These are phyloP conservation scores for Pestalotiopsis sp. DNA, from an alignment of 2,329 filamentous ascomycete genomes.

Conservation along the genomic window DNA sequence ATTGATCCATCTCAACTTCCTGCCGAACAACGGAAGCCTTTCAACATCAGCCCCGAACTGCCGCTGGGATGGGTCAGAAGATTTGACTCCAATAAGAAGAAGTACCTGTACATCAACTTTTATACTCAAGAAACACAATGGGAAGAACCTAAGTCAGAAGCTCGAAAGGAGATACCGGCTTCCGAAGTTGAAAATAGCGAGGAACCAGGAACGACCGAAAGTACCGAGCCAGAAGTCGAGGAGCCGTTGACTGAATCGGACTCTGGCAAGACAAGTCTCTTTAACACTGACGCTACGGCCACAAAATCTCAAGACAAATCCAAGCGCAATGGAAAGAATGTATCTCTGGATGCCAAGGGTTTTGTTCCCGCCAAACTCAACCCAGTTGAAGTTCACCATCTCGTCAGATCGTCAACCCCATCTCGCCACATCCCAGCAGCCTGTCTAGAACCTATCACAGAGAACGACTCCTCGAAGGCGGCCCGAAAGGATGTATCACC, in stretches of 20 bases:
- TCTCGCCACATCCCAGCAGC: neutral
- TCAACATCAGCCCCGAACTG: neutral
- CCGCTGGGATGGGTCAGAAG: neutral
- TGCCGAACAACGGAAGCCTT: neutral
- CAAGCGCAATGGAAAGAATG: neutral
- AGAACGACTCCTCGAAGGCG: no score
- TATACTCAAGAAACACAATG: neutral
- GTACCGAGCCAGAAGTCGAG: no score
- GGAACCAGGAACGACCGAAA: neutral
- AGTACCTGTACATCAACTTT: constrained; percentile 3
- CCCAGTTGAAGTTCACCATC: neutral
- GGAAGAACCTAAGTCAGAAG: neutral
- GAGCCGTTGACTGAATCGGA: neutral
- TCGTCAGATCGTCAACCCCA: neutral
- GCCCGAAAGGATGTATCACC: neutral
- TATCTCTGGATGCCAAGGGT: neutral
- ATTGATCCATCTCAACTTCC: neutral
- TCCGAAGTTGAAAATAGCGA: neutral
- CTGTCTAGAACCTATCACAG: neutral
- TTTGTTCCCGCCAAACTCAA: neutral
- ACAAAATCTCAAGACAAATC: neutral
- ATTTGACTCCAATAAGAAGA: neutral
- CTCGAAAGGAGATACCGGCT: neutral
- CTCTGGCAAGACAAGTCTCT: neutral
- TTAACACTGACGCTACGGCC: neutral